Conservation (phyloP, 1,284 basidiomycete genomes). For the Phylloporus sp. region DNA sequence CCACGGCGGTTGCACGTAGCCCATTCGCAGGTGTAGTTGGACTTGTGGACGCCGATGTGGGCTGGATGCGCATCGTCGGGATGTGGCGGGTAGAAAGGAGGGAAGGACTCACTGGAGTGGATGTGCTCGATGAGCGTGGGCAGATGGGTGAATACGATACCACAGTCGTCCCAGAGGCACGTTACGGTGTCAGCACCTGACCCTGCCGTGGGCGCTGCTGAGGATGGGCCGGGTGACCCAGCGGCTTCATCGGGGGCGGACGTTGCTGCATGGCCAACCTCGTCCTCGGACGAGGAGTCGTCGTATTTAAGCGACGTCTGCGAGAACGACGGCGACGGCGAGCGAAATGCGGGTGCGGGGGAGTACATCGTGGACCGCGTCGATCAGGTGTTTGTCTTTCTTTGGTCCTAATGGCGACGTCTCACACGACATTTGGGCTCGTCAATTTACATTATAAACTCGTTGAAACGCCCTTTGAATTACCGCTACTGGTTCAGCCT, state of each 20-base stretch:
- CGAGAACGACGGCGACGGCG: slow-evolving; percentile 38
- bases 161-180: slow-evolving; percentile 83
- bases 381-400: slow-evolving; percentile 23
- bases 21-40: slow-evolving; percentile 91
- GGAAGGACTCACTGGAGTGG: slow-evolving; percentile 62
- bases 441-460: too few relatives aligned
- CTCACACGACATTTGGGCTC: too few relatives aligned
- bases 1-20: slow-evolving; percentile 77
- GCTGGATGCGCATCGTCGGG: slow-evolving; percentile 43
- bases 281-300: slow-evolving; percentile 32
- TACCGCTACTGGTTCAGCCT: too few relatives aligned
- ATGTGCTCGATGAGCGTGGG: slow-evolving; percentile 79
- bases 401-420: slow-evolving; percentile 14
- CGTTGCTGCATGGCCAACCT: slow-evolving; percentile 9
- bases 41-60: slow-evolving; percentile 86
- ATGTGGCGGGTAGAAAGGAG: not conserved
- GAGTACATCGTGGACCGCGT: slow-evolving; percentile 31
- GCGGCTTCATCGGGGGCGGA: slow-evolving; percentile 20
- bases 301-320: slow-evolving; percentile 32
- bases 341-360: slow-evolving; percentile 28
- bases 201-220: slow-evolving; percentile 15
- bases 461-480: too few relatives aligned
- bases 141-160: slow-evolving; percentile 68
- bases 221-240: slow-evolving; percentile 34
- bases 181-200: slow-evolving; percentile 52